Percentiles rank a stretch among this genome's conserved stretches.
These are phyloP conservation scores for Fusarium annulatum DNA, from an alignment of 2,329 filamentous ascomycete genomes.

Conservation along the genomic window DNA sequence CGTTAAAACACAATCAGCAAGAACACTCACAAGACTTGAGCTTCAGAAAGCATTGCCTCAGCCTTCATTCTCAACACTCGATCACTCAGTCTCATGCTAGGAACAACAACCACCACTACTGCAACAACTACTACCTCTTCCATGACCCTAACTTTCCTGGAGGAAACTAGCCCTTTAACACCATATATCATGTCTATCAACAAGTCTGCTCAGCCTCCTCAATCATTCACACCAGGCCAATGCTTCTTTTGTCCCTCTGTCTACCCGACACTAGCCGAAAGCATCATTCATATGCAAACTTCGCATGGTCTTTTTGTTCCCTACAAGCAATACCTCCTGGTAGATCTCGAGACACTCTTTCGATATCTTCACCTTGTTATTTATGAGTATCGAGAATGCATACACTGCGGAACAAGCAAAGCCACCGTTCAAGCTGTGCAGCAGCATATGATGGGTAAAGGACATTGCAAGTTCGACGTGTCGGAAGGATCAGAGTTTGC, in stretches of 20 bases:
- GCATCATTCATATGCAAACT: slow-evolving; percentile 9
- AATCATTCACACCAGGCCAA: background rate
- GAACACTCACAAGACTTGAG: accelerated
- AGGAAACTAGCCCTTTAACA: background rate
- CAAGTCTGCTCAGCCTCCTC: background rate
- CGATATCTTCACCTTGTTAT: slow-evolving; percentile 1
- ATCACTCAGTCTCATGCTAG: background rate
- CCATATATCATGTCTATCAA: background rate
- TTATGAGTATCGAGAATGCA: slow-evolving; percentile 1
- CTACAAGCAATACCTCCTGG: background rate
- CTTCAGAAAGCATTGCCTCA: accelerated
- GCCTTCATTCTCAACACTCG: accelerated
- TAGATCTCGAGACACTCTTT: slow-evolving; percentile 3
- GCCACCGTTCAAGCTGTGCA: background rate
- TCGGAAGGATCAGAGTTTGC: background rate
- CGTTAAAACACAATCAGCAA: background rate
- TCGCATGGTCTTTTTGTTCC: slow-evolving; percentile 5
- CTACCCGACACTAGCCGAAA: background rate
- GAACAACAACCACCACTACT: slow-evolving; percentile 3
- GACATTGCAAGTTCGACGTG: slow-evolving; percentile 16
- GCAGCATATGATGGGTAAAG: slow-evolving; percentile 16
- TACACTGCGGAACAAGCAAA: slow-evolving; percentile 2
- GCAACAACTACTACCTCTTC: background rate
- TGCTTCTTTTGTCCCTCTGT: slow-evolving; percentile 7
- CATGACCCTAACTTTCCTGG: background rate